These are phyloP conservation scores for Mycena crocata DNA, from an alignment of 768 basidiomycete genomes.

Conservation along the genomic window DNA sequence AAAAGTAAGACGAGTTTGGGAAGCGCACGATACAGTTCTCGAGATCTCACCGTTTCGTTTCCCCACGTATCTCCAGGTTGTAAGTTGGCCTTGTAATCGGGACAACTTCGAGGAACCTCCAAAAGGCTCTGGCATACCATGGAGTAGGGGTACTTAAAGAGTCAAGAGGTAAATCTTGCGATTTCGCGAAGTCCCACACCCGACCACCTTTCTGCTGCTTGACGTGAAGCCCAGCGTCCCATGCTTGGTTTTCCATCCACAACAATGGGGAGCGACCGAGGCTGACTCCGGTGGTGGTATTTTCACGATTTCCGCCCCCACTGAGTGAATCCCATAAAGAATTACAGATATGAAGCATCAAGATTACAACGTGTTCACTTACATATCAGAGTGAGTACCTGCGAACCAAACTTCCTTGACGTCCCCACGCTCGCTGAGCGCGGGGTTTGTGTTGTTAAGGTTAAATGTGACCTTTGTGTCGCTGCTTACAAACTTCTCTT, in stretches of 20 bases:
- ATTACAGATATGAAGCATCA: neutral
- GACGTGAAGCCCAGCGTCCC: neutral
- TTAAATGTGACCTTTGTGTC: neutral
- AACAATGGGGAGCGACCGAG: neutral
- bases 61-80: neutral
- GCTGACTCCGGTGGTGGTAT: neutral
- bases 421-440: neutral
- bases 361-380: neutral
- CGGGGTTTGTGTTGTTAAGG: neutral
- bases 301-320: neutral
- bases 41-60: neutral
- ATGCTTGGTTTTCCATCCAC: neutral
- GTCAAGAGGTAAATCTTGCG: too few species aligned
- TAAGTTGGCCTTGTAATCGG: neutral
- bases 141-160: neutral
- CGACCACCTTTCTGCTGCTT: neutral
- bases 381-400: conserved; percentile 16
- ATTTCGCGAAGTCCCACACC: neutral
- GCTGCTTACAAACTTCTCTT: too few species aligned
- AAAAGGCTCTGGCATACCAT: neutral
- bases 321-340: neutral
- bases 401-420: conserved; percentile 21
- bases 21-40: neutral
- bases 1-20: neutral
- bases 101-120: neutral